Evolutionary conservation across 176 grass and related monocot genomes (phyloP), one percentile per base, ranked within the genome.

Genomic region (Pontederia paniculata): DNA sequence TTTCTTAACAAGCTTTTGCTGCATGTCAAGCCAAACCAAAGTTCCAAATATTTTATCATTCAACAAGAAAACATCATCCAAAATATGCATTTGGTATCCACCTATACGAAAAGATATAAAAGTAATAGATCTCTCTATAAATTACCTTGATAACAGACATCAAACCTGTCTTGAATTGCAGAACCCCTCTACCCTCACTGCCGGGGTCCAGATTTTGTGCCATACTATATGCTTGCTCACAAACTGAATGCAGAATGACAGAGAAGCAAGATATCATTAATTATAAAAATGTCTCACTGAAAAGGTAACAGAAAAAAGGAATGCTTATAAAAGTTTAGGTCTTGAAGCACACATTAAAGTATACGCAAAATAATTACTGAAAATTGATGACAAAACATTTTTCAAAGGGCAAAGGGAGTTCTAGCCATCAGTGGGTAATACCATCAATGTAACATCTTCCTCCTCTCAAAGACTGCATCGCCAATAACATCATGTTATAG

Each of bases 161-260:
- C 67, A 95, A 62, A 25, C 84, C 84, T 8, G 89, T 95, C 69
- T 95, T 95, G 78, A 88, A 95, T 68, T 95, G 89, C 8, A 95
- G 31, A 43, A 95, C 84, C 22, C 84, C 89, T 70, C 89, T 77
- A 12, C 84, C 75, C 7, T 77, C 84, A 11, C 89, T 88, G 78
- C 68, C 74, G 4, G 84, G 89, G 57, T 95, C 89, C 16, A 95
- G 56, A 71, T 80, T 65, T 77, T 95, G 89, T 12, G 84, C 89
- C 84, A 95, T 85, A 15, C 61, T 77, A 58, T 82, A 85, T 12
- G 89, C 89, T 63, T 88, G 84, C 61, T 95, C 89, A 75, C 81
- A 88, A 15, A 95, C 84, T 95, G 71, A 9, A 60, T 19, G 41
- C 42, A 58, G 19, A 66, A 22, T 9, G 48, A 65, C 7, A 41